These are phyloP conservation scores for Pulveroboletus ravenelii DNA, from an alignment of 768 basidiomycete species.

Conservation along the genomic window DNA sequence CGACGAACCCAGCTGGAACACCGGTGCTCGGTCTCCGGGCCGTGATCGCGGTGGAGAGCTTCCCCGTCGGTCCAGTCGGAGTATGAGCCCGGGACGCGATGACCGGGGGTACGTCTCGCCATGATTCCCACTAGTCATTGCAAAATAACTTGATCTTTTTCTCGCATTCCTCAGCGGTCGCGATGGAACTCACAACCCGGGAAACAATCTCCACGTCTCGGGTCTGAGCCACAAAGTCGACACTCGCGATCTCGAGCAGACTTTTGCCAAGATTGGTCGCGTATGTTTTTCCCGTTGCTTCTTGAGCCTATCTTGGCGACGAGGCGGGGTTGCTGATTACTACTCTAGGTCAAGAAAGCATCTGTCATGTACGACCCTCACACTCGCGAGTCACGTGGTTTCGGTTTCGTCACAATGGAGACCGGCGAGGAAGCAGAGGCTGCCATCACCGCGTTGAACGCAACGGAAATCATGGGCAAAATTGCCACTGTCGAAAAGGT, in stretches of 20 bases:
- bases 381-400: conserved; percentile 68
- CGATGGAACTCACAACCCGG: conserved; percentile 46
- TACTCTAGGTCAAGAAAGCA: conserved; percentile 50
- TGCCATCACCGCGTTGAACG: conserved; percentile 78
- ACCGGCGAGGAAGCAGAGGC: conserved; percentile 86
- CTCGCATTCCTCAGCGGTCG: conserved; percentile 9
- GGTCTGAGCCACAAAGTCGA: conserved; percentile 60
- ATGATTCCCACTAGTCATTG: background rate
- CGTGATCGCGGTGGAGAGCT: conserved; percentile 40
- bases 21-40: conserved; percentile 40
- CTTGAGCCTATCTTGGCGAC: background rate
- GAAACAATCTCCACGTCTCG: conserved; percentile 64
- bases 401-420: conserved; percentile 90
- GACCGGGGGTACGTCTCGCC: conserved; percentile 51
- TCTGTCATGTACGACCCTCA: conserved; percentile 72
- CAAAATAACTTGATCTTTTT: background rate
- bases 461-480: conserved; percentile 85
- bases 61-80: conserved; percentile 68
- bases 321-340: conserved; percentile 5
- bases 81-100: conserved; percentile 65
- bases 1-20: conserved; percentile 57
- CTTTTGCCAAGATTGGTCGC: conserved; percentile 84
- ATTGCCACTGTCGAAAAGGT: conserved; percentile 87
- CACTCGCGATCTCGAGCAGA: conserved; percentile 81
- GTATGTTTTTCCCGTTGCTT: conserved; percentile 39